phyloP scores from a whole-genome alignment of 139 green algal genomes.

The Picochlorum sp. region DNA sequence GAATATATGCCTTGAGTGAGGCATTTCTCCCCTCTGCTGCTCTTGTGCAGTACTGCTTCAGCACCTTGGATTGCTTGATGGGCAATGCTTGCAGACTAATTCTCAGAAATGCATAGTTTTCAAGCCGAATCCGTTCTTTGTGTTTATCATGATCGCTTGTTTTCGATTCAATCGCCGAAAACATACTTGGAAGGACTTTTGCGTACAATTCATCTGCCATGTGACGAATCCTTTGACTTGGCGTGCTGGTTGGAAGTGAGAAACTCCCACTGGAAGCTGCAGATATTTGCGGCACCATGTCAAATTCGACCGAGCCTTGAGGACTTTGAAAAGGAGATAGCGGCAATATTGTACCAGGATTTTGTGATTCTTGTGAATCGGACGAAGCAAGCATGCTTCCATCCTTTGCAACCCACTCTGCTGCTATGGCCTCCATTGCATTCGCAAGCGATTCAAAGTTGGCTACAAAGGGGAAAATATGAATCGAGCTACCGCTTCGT shows the following conservation, averaged over 20 bases:
- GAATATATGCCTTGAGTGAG: conserved; percentile 28
- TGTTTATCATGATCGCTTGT: conserved; percentile 36
- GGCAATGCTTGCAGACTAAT: conserved; percentile 14
- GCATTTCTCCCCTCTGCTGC: conserved; percentile 4
- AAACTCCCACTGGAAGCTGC: too few relatives aligned
- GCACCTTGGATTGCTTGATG: not conserved
- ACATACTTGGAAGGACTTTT: conserved; percentile 19
- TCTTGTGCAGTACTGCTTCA: not conserved
- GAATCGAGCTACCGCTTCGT: conserved; percentile 8
- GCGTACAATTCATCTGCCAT: conserved; percentile 16
- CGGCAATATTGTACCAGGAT: not conserved
- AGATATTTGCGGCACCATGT: too few relatives aligned
- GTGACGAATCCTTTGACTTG: not conserved
- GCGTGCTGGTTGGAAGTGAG: too few relatives aligned
- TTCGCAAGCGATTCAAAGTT: conserved; percentile 27
- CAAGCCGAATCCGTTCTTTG: conserved; percentile 32
- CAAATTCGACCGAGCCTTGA: too few relatives aligned
- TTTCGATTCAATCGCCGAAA: conserved; percentile 27
- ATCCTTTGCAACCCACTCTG: conserved; percentile 8
- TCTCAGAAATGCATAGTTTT: conserved; percentile 36
- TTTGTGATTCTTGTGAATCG: conserved; percentile 5
- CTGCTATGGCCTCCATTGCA: conserved; percentile 20
- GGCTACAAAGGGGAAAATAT: conserved; percentile 41
- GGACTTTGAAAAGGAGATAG: not conserved
- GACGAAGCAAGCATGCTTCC: conserved; percentile 19